Evolutionary conservation across 2,329 filamentous ascomycete genomes (phyloP).

Genomic region (Penicillium griseofulvum): DNA sequence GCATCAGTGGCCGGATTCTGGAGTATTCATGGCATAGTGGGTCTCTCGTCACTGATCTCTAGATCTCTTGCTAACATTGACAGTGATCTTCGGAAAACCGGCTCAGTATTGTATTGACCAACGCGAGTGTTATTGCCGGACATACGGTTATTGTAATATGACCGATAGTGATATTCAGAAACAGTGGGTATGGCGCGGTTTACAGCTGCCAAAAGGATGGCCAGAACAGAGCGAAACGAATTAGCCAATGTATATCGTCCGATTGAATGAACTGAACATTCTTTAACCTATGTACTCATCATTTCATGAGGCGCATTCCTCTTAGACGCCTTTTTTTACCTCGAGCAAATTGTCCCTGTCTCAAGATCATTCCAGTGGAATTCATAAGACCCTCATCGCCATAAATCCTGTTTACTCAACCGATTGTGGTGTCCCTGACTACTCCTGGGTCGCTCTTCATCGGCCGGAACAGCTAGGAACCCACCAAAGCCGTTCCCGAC

Average conservation of each 20-base stretch:
- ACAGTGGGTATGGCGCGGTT: constrained; percentile 24
- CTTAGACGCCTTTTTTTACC: neutral
- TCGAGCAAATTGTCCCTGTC: no score
- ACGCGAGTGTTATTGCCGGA: constrained; percentile 23
- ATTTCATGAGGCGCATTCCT: neutral
- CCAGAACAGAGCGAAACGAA: constrained; percentile 6
- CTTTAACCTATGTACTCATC: neutral
- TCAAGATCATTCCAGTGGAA: neutral
- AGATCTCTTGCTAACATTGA: neutral
- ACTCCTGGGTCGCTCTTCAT: constrained; percentile 44
- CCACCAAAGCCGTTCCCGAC: constrained; percentile 67
- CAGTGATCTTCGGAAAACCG: constrained; percentile 27
- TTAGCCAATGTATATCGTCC: neutral
- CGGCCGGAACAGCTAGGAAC: constrained; percentile 61
- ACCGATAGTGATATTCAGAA: constrained; percentile 15
- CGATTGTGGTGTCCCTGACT: constrained; percentile 31
- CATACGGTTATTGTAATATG: constrained; percentile 27
- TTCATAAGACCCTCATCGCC: constrained; percentile 29
- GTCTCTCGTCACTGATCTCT: constrained; percentile 21
- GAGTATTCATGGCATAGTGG: constrained; percentile 58
- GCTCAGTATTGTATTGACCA: constrained; percentile 21
- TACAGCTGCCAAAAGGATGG: constrained; percentile 20
- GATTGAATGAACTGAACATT: neutral
- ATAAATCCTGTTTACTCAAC: constrained; percentile 39
- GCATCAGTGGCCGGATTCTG: constrained; percentile 50